Evolutionary conservation across 179 eudicot genomes (phyloP).

Genomic region (Silene noctiflora): DNA sequence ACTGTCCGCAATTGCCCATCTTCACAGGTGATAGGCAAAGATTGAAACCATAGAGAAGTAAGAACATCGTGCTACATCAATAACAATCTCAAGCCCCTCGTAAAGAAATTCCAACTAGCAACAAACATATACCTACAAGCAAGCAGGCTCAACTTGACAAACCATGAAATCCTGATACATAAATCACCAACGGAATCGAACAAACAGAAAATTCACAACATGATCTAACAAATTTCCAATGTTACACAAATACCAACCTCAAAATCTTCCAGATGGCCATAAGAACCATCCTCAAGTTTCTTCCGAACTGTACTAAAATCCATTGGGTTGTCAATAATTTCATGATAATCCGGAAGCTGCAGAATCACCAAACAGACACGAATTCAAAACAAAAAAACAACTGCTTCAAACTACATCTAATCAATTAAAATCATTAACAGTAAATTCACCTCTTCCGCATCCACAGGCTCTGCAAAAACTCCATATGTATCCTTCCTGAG

Average conservation of each 20-base stretch:
- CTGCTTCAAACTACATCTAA: background rate
- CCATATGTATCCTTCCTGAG: slow-evolving; percentile 87
- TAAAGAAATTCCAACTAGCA: background rate
- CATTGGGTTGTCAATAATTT: slow-evolving; percentile 74
- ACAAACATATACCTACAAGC: background rate
- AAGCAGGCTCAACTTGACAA: background rate
- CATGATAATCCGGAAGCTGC: slow-evolving; percentile 92
- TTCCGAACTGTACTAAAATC: slow-evolving; percentile 89
- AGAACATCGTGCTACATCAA: background rate
- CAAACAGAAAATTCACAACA: background rate
- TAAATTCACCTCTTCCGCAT: slow-evolving; percentile 71
- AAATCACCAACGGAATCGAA: slow-evolving; percentile 5
- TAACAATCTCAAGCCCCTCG: background rate
- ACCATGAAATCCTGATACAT: background rate
- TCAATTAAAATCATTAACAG: background rate
- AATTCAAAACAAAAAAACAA: slow-evolving; percentile 18
- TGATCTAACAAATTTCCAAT: background rate
- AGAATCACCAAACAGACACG: slow-evolving; percentile 24
- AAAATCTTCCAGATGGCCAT: slow-evolving; percentile 62
- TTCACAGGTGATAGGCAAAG: background rate
- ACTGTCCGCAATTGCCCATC: background rate
- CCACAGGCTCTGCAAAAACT: slow-evolving; percentile 91
- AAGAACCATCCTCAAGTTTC: slow-evolving; percentile 57
- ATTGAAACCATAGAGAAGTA: background rate
- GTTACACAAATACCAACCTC: slow-evolving; percentile 57